Evolutionary conservation across 805 yeast genomes (phyloP), one percentile per base, ranked within the genome.

Genomic region (Zygotorulaspora florentina): DNA sequence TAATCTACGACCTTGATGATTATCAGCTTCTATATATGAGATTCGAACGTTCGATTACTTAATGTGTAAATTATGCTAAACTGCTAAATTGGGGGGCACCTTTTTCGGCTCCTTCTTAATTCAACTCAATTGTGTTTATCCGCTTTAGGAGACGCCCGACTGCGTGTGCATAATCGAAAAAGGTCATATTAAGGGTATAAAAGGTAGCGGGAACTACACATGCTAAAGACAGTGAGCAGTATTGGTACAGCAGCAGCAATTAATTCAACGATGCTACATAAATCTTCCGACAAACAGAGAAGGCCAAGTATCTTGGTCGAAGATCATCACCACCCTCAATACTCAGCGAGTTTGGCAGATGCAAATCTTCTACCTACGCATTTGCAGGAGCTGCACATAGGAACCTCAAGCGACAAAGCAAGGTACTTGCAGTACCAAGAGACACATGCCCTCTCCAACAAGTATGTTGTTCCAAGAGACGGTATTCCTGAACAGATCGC

Each of bases 21-120:
- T 86, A 87, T 67, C 81, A 79, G 51, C 71, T 88, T 64, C 73
- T 87, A 52, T 88, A 85, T 65, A 70, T 82, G 59, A 79, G 80
- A 61, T 87, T 81, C 61, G 81, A 76, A 52, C 46, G 41, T 27
- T 16, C 10, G 20, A 20, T 16, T 16, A 33, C 20, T 17, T 33
- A 33, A 13, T 29, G 25, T 20, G 7, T 20, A 20, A 5, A 20
- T 7, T 20, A 7, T 20, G 25, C 7, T 7, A 20, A 5, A 7
- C 25, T 20, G 7, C 7, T 20, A 20, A 20, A 20, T 20, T 20
- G 25, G 25, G 4, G 7, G 25, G 25, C n/a, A 20, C 25, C 25
- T 20, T 5, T 20, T 20, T 20, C 25, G 25, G 25, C 25, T 20
- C 25, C 7, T 20, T 20, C 25, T 20, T 20, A 20, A 20, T 20